phyloP scores from a whole-genome alignment of 306 rosid genomes.

The Rosa multiflora region DNA sequence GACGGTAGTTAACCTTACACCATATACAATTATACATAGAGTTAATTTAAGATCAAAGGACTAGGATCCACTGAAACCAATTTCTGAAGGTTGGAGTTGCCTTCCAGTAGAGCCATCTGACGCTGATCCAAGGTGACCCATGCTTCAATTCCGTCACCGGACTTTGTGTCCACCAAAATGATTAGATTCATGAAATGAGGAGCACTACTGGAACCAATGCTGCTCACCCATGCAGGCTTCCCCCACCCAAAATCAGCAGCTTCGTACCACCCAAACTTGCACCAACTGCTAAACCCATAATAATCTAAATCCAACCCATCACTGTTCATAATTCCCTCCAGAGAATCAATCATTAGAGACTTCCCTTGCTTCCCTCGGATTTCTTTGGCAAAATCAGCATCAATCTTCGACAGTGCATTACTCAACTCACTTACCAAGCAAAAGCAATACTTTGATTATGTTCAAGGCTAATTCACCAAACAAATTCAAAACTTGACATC shows the following conservation, averaged over 20 bases:
- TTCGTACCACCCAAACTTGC: slow-evolving; percentile 30
- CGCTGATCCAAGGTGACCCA: slow-evolving; percentile 33
- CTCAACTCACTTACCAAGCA: slow-evolving; percentile 26
- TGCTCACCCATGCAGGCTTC: slow-evolving; percentile 37
- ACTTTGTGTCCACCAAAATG: slow-evolving; percentile 25
- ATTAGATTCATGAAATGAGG: slow-evolving; percentile 25
- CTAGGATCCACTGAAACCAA: slow-evolving; percentile 31
- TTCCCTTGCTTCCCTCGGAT: slow-evolving; percentile 17
- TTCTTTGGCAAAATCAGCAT: slow-evolving; percentile 20
- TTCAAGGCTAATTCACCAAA: background rate
- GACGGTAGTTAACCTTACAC: background rate
- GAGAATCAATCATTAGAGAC: slow-evolving; percentile 8
- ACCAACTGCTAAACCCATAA: slow-evolving; percentile 47
- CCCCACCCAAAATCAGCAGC: slow-evolving; percentile 44
- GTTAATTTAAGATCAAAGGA: slow-evolving; percentile 8
- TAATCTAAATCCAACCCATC: slow-evolving; percentile 15
- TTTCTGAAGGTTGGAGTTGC: slow-evolving; percentile 15
- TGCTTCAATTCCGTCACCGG: slow-evolving; percentile 37
- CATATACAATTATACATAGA: background rate
- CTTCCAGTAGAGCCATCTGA: slow-evolving; percentile 26
- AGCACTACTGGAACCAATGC: slow-evolving; percentile 16
- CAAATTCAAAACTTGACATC: background rate
- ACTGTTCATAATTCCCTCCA: slow-evolving; percentile 7
- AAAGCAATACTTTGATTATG: slow-evolving; percentile 12
- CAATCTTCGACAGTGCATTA: slow-evolving; percentile 19